Base-by-base conservation (phyloP, 148 eudicot genomes). In the Arctostaphylos glauca region DNA sequence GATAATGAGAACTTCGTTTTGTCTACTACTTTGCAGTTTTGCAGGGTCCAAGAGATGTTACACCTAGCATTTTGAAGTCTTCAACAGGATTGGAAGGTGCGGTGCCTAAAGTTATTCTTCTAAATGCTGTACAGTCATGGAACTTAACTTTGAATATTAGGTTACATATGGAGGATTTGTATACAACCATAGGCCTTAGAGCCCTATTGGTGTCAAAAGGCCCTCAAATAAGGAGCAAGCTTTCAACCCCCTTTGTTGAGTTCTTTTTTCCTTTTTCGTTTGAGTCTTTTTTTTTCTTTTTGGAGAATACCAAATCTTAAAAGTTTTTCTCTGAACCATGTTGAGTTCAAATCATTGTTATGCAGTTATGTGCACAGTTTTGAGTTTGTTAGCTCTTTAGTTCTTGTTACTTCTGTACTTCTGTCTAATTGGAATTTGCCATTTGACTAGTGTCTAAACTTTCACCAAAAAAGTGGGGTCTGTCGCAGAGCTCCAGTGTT, bases 381-480 rank as follows among this genome's bases (percentile, higher is more conserved):
- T 70, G 7, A 1, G 5, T 58, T 62, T 84, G 44, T 43, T 6
- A 73, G 13, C 68, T 46, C 75, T 3, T 15, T 23, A 68, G 46
- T 13, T 38, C 41, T 5, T 78, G 52, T n/a, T 25, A 9, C 38
- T 41, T 23, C 9, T 31, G 38, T 9, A 55, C 59, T 70, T 13
- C 38, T 25, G 77, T 38, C 70, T 73, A 74, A 71, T 18, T 59
- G 54, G 53, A 74, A 49, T 70, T n/a, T 52, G 13, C 78, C 82
- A 14, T 67, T 38, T 78, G 23, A 78, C 23, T 89, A 96, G 99
- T 86, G 67, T 86, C 95, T 55, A 96, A 96, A 85, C 93, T 94
- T 81, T 89, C 99, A 81, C 98, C 99, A 14, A 94, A 94, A 87
- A 94, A 96, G 85, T 94, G 99, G 99, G 98, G 99, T 81, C 84